Evolutionary conservation across 805 yeast species (phyloP).

Genomic region (Nadsonia fulvescens): DNA sequence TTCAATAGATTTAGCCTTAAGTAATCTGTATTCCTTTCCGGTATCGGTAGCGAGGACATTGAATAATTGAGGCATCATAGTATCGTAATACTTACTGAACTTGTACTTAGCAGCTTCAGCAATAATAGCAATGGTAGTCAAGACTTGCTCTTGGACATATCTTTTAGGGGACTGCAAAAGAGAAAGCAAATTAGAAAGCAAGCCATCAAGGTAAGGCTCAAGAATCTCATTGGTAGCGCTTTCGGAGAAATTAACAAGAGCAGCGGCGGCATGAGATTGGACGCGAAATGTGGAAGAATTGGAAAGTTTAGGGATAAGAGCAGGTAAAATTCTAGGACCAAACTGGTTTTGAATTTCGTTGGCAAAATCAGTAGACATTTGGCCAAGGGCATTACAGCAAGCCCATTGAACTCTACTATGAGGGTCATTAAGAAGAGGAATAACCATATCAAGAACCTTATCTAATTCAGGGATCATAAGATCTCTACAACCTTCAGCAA

Average conservation of each 20-base stretch:
- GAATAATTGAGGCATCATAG: slow-evolving; percentile 76
- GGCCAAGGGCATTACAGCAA: slow-evolving; percentile 92
- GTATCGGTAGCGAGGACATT: slow-evolving; percentile 64
- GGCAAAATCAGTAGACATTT: slow-evolving; percentile 91
- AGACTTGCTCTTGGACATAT: slow-evolving; percentile 92
- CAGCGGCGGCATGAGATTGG: slow-evolving; percentile 98
- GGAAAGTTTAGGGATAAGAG: slow-evolving; percentile 64
- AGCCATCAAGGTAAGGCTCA: slow-evolving; percentile 81
- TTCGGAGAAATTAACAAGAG: slow-evolving; percentile 86
- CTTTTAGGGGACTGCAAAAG: slow-evolving; percentile 72
- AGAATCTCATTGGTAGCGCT: slow-evolving; percentile 72
- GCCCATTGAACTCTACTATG: slow-evolving; percentile 96
- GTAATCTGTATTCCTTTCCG: slow-evolving; percentile 57
- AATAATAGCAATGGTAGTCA: slow-evolving; percentile 89
- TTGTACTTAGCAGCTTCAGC: slow-evolving; percentile 90
- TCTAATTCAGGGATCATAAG: slow-evolving; percentile 69
- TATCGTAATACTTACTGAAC: slow-evolving; percentile 81
- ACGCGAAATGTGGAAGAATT: slow-evolving; percentile 61
- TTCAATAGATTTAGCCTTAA: slow-evolving; percentile 88
- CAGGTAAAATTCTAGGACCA: slow-evolving; percentile 69
- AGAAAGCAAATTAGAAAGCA: slow-evolving; percentile 55
- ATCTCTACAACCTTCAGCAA: slow-evolving; percentile 94
- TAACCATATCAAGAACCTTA: slow-evolving; percentile 61
- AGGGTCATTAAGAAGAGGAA: slow-evolving; percentile 69
- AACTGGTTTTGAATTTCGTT: slow-evolving; percentile 69